Conservation (phyloP, 306 rosid genomes). For the Ceratonia siliqua region DNA sequence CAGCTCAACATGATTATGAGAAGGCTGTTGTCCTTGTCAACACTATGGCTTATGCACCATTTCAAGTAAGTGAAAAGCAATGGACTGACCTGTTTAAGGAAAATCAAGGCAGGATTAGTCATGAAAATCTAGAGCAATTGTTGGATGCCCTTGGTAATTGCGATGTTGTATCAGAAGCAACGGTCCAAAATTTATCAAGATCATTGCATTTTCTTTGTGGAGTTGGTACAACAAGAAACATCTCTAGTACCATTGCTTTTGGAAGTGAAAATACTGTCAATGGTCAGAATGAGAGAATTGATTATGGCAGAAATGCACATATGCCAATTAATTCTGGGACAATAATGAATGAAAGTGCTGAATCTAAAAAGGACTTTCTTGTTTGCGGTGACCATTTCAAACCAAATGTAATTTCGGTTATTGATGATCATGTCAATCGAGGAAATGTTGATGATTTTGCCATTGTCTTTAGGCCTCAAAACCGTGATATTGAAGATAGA, state of each 20-base stretch:
- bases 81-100: constrained; percentile 68
- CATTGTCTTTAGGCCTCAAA: constrained; percentile 29
- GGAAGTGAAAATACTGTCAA: constrained; percentile 30
- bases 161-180: constrained; percentile 62
- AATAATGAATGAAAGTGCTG: constrained; percentile 31
- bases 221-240: constrained; percentile 33
- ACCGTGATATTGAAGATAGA: constrained; percentile 31
- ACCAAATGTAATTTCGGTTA: constrained; percentile 1
- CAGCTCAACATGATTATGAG: constrained; percentile 50
- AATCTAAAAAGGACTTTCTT: constrained; percentile 33
- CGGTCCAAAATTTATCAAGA: constrained; percentile 61
- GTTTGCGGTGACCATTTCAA: constrained; percentile 28
- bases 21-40: constrained; percentile 63
- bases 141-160: constrained; percentile 55
- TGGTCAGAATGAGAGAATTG: constrained; percentile 34
- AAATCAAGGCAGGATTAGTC: constrained; percentile 50
- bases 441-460: constrained; percentile 28
- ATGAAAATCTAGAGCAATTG: constrained; percentile 48
- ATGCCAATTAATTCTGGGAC: constrained; percentile 31
- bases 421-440: constrained; percentile 26
- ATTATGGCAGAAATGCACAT: constrained; percentile 13
- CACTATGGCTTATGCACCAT: constrained; percentile 83
- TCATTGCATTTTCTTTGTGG: constrained; percentile 58
- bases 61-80: constrained; percentile 66
- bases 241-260: constrained; percentile 37